Conservation (phyloP, 2,329 filamentous ascomycete genomes). For the Colletotrichum sp. region DNA sequence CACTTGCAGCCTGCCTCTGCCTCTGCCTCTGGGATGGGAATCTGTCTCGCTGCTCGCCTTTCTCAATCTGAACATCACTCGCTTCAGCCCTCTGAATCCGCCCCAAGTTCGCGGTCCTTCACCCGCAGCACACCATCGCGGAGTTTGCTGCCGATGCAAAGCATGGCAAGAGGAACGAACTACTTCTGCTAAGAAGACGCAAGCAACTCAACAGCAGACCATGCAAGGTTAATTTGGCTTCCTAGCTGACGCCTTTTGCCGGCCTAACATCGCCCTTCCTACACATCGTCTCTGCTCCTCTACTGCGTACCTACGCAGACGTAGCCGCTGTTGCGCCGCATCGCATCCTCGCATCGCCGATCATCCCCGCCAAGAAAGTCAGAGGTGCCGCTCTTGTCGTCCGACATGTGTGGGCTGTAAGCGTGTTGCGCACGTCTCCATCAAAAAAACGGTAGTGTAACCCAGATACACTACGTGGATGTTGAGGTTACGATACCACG, state of each 20-base stretch:
- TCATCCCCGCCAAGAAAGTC: neutral
- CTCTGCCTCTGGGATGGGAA: neutral
- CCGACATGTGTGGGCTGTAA: neutral
- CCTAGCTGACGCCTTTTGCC: neutral
- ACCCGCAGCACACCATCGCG: neutral
- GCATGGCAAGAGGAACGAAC: neutral
- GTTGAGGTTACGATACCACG: neutral
- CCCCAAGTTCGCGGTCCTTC: neutral
- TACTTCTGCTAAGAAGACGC: neutral
- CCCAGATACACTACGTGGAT: neutral
- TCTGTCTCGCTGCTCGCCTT: neutral
- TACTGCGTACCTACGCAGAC: neutral
- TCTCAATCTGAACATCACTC: slow-evolving; percentile 16
- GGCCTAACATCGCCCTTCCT: neutral
- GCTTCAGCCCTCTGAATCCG: slow-evolving; percentile 9
- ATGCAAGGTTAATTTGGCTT: slow-evolving; percentile 14
- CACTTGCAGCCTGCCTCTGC: neutral
- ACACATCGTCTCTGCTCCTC: neutral
- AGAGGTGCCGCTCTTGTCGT: neutral
- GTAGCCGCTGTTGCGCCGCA: neutral
- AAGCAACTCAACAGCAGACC: neutral
- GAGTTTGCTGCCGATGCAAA: neutral
- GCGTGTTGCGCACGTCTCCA: neutral
- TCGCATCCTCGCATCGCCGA: neutral
- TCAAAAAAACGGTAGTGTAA: neutral